Base-by-base conservation (phyloP, 2,329 filamentous ascomycete genomes). In the Ophiostoma novo-ulmi region DNA sequence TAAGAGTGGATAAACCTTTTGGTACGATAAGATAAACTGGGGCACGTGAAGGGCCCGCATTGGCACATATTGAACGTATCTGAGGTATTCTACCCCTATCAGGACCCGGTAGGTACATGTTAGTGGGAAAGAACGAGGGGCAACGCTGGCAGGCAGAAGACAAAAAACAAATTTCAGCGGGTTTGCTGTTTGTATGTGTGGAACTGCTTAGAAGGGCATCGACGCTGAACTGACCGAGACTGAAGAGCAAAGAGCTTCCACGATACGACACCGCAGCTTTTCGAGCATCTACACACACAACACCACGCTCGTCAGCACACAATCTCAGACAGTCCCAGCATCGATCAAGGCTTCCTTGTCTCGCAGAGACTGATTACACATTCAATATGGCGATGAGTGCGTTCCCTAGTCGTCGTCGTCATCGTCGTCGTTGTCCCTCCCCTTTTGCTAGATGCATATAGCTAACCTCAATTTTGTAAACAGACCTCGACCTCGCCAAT, bases 401-500 rank as follows among this genome's bases (percentile, higher is more conserved):
- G 85, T 81, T 6, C 17, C 35, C n/a, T 13, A 4, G 58, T 35
- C 26, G 26, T 35, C 58, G 61, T 8, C 35, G 61, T 7, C 52
- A 22, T 22, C n/a, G n/a, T 22, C 52, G 10, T 58, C 52, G 52
- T 26, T 4, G 4, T 14, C 58, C 61, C 52, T 35, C 20, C 63
- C 63, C 63, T n/a, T 41, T 39, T 65, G 31, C 61, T 64, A 8
- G 35, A 38, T 39, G 35, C 7, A 20, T 11, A 70, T 11, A 61
- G 67, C 69, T 71, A 66, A 39, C 44, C 70, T 63, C 26, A 38
- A 20, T 10, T 35, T 61, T 44, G 17, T 35, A 55, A 26, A 69
- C 72, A 94, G 91, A 94, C 83, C 84, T 94, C 79, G 91, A 94
- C 83, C 84, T 94, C 82, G 90, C 90, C 74, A 92, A 94, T 80